Evolutionary conservation across 1,284 basidiomycete species (phyloP).

Genomic region (Fomes fomentarius): DNA sequence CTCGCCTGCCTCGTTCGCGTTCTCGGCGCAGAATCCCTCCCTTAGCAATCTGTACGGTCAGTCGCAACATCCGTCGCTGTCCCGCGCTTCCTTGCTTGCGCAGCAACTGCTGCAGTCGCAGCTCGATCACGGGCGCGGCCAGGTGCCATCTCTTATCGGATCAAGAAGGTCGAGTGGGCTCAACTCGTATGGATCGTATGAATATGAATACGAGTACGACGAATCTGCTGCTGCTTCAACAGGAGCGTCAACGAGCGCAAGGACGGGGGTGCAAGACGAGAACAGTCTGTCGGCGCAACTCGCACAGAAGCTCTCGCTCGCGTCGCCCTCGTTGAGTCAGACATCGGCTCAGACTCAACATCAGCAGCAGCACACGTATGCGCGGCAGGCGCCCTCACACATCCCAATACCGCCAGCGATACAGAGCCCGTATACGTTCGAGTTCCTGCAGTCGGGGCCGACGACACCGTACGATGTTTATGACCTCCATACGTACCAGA

Average conservation of each 20-base stretch:
- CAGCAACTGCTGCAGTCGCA: conserved; percentile 24
- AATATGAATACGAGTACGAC: conserved; percentile 1
- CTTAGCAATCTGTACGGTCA: background rate
- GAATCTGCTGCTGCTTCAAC: background rate
- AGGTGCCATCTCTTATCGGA: conserved; percentile 2
- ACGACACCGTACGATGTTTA: conserved; percentile 46
- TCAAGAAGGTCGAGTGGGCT: conserved; percentile 13
- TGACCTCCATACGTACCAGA: conserved; percentile 25
- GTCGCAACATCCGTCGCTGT: conserved; percentile 14
- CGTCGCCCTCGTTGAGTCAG: conserved; percentile 9
- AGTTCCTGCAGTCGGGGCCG: conserved; percentile 41
- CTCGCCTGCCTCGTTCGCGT: conserved; percentile 18
- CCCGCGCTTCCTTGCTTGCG: conserved; percentile 23
- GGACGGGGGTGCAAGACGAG: background rate
- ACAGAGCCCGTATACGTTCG: conserved; percentile 34
- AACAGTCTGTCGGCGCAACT: conserved; percentile 13
- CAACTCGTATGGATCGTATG: too few species aligned
- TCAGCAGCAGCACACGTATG: conserved; percentile 12
- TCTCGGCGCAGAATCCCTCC: too few species aligned
- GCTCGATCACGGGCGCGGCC: conserved; percentile 17
- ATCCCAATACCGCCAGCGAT: conserved; percentile 35
- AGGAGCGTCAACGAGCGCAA: too few species aligned
- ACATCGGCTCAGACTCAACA: too few species aligned
- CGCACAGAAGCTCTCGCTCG: conserved; percentile 16
- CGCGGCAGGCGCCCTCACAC: conserved; percentile 20